A percentile compares a stretch with the other conserved stretches of the same genome.
phyloP scores from a whole-genome alignment of 2,329 filamentous ascomycete species.

The Tolypocladium pustulatum region DNA sequence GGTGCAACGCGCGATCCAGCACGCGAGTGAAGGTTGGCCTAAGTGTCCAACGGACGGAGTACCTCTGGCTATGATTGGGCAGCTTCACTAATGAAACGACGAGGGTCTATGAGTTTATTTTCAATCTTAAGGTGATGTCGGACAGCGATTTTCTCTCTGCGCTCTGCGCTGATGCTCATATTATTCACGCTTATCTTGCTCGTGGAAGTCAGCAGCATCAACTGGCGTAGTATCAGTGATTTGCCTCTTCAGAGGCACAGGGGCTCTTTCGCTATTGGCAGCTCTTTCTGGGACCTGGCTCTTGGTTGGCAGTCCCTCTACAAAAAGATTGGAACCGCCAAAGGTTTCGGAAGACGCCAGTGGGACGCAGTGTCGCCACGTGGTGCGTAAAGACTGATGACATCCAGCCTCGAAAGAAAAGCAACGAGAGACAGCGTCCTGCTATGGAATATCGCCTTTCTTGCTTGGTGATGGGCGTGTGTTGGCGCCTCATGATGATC shows the following conservation, averaged over 20 bases:
- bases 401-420: neutral
- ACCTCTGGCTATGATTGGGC: neutral
- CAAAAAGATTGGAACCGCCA: neutral
- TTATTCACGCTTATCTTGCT: neutral
- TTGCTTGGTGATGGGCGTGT: neutral
- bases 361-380: neutral
- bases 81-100: neutral
- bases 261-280: neutral
- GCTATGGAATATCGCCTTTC: neutral
- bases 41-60: neutral
- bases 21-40: neutral
- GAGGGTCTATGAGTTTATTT: neutral
- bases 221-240: neutral
- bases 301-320: neutral
- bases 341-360: neutral
- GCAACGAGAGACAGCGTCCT: neutral
- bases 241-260: neutral
- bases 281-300: neutral
- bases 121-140: neutral
- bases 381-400: neutral
- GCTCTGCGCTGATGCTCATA: neutral
- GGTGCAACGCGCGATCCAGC: neutral
- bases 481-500: neutral
- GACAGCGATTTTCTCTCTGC: neutral
- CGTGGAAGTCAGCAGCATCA: neutral